Conservation (phyloP, 2,329 filamentous ascomycete species). For the Leptographium radiaticola region DNA sequence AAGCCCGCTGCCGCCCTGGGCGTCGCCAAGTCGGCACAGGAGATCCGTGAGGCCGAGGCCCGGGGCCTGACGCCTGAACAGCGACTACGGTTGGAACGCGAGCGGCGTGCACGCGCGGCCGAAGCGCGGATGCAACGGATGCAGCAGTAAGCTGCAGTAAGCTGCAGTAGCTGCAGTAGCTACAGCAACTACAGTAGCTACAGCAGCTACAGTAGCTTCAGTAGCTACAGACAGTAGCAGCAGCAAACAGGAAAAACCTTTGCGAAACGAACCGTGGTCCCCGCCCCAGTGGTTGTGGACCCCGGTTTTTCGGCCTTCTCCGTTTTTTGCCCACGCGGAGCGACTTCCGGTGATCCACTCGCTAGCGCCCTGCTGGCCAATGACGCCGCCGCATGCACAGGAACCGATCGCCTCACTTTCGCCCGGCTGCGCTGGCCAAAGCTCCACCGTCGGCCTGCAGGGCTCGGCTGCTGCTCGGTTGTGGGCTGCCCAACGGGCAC, state of each 20-base stretch:
- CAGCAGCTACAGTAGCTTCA: neutral
- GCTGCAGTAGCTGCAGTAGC: neutral
- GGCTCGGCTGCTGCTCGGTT: no score
- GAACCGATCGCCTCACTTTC: no score
- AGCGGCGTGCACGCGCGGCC: constrained; percentile 78
- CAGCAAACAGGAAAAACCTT: no score
- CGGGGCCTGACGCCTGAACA: constrained; percentile 82
- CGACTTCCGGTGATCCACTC: no score
- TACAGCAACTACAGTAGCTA: neutral
- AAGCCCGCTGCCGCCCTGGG: constrained; percentile 39
- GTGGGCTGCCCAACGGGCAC: no score
- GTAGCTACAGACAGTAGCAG: neutral
- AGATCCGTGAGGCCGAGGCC: constrained; percentile 70
- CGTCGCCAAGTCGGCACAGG: constrained; percentile 59
- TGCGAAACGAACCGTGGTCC: no score
- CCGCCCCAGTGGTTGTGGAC: no score
- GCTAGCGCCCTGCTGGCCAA: neutral
- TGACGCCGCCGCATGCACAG: no score
- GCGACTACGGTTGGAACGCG: constrained; percentile 69
- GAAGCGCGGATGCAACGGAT: constrained; percentile 71
- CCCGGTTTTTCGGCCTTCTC: no score
- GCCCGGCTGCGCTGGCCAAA: no score
- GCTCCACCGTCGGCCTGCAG: no score
- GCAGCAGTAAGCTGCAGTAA: constrained; percentile 22
- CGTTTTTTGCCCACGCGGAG: no score